Evolutionary conservation across 306 rosid species (phyloP), one percentile per base, ranked within the genome.

Genomic region (Dalbergia cultrata): DNA sequence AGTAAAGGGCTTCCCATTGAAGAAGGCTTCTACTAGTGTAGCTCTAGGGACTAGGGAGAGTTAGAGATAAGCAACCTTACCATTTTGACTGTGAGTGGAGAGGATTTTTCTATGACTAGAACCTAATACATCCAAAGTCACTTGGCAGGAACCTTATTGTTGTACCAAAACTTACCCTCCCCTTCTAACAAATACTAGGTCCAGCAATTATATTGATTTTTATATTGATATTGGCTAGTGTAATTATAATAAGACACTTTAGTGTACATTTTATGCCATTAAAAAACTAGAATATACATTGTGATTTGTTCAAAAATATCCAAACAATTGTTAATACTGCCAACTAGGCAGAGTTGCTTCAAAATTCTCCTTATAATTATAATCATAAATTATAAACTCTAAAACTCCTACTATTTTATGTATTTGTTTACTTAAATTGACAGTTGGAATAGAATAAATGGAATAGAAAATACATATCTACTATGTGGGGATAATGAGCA

Each of bases 401-500:
- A 26, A 26, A 26, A 26, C 52, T 78, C 63, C 58, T 72, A 13
- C 10, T 22, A 58, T 9, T 56, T 65, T 72, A 4, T 50, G 7
- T 47, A n/a, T 19, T 60, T 70, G 31, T 45, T 43, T 45, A 60
- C 37, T 61, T 17, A 62, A 75, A 44, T 75, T 58, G 54, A 44
- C n/a, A 53, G 56, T 62, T 49, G n/a, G 3, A 63, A 44, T 74
- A 22, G 49, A 70, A 34, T 53, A 57, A 35, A 53, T 58, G 22
- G 49, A 57, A 33, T 73, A 22, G 17, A 71, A 79, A 44, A 39
- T 53, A 43, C 52, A 52, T 74, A 60, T 61, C 13, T 74, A 50
- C 41, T 41, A 61, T 37, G 10, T 14, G 31, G 63, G 50, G 44
- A 66, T 71, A 66, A 34, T 74, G 49, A 53, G 53, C 1, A 3